A percentile compares a stretch with the other conserved stretches of the same genome.
Conservation (phyloP, 371 early-diverging fungal genomes). For the Blakeslea trispora region DNA sequence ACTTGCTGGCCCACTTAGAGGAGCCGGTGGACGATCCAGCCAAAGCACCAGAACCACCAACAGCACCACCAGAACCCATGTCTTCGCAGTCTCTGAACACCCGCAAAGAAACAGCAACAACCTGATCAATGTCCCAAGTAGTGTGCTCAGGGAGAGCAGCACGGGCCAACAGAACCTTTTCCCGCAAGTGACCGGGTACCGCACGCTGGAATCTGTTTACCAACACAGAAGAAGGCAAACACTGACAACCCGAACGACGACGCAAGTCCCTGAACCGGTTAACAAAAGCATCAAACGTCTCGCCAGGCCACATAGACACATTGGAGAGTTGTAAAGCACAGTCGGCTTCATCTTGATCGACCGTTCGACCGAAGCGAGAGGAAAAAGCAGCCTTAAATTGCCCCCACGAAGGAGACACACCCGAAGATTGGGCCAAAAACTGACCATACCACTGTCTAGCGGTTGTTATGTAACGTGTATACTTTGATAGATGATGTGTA, state of each 20-base stretch:
- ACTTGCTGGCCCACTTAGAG: too few relatives aligned
- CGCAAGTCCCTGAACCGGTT: slow-evolving; percentile 13
- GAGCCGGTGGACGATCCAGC: too few relatives aligned
- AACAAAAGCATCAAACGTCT: slow-evolving; percentile 3
- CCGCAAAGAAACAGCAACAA: background rate
- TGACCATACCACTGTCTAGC: slow-evolving; percentile 8
- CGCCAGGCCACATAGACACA: background rate
- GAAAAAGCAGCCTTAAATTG: slow-evolving; percentile 1
- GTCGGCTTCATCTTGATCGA: background rate
- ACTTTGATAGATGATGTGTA: too few relatives aligned
- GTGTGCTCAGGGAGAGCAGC: background rate
- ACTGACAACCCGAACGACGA: slow-evolving; percentile 8
- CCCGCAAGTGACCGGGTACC: background rate
- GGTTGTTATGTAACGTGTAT: too few relatives aligned
- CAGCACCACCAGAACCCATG: background rate
- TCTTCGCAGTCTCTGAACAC: background rate
- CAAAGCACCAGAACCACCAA: too few relatives aligned
- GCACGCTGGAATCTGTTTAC: background rate
- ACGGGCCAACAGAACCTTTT: background rate
- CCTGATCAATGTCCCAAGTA: background rate
- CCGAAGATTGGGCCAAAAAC: background rate
- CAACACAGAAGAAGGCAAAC: background rate
- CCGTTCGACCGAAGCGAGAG: background rate
- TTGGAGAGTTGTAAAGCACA: background rate
- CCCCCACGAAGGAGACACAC: background rate